These are phyloP conservation scores for Sugiyamaella marilandica DNA, from an alignment of 805 yeast species.

Conservation along the genomic window DNA sequence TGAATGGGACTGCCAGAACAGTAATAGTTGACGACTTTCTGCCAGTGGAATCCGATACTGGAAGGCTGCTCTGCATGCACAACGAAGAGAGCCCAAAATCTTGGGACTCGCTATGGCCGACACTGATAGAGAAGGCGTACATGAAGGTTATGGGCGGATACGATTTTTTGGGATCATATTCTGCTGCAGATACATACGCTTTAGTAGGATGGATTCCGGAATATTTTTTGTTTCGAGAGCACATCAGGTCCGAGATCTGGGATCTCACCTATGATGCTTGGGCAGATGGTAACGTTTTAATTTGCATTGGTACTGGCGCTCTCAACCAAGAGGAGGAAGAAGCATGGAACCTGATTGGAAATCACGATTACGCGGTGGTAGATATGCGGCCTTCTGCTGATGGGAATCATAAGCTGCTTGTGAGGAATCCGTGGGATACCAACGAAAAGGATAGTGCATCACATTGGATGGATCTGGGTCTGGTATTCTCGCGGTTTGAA, in stretches of 20 bases:
- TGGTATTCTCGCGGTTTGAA: constrained; percentile 39
- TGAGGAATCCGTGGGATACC: constrained; percentile 47
- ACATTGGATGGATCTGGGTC: constrained; percentile 30
- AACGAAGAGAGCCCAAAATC: constrained; percentile 13
- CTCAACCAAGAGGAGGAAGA: constrained; percentile 33
- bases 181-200: constrained; percentile 61
- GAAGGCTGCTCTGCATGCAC: constrained; percentile 32
- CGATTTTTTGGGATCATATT: constrained; percentile 67
- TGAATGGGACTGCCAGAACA: constrained; percentile 51
- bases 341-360: constrained; percentile 41
- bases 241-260: constrained; percentile 35
- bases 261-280: constrained; percentile 31
- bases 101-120: constrained; percentile 50
- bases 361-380: constrained; percentile 68
- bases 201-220: constrained; percentile 75
- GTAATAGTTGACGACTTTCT: constrained; percentile 45
- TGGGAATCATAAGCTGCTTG: constrained; percentile 23
- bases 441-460: constrained; percentile 9
- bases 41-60: constrained; percentile 32
- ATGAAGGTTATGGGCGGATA: constrained; percentile 59
- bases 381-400: constrained; percentile 30
- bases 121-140: constrained; percentile 73
- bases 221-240: constrained; percentile 34
- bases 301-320: constrained; percentile 67
- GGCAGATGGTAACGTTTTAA: constrained; percentile 36